Percentiles rank a stretch among this genome's conserved stretches.
These are phyloP conservation scores for Bremia lactucae DNA, from an alignment of 352 stramenopile species.

Conservation along the genomic window DNA sequence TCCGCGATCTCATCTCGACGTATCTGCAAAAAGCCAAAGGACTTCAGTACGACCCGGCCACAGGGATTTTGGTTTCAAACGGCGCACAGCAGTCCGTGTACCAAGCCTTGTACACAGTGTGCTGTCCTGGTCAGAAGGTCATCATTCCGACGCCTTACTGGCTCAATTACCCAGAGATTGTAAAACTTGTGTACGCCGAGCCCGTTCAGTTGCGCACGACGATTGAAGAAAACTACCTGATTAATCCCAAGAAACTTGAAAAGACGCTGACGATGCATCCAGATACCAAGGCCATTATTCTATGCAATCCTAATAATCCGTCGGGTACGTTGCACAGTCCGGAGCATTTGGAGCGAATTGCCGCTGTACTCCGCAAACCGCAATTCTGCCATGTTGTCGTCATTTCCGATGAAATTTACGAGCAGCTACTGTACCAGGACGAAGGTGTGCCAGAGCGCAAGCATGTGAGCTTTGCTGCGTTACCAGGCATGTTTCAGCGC, in stretches of 20 bases:
- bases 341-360: constrained; percentile 38
- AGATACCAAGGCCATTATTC: constrained; percentile 82
- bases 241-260: constrained; percentile 79
- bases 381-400: constrained; percentile 74
- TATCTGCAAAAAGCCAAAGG: constrained; percentile 87
- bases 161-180: constrained; percentile 95
- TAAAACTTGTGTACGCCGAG: constrained; percentile 78
- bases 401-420: constrained; percentile 94
- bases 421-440: constrained; percentile 88
- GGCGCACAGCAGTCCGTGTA: constrained; percentile 92
- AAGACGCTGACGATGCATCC: constrained; percentile 39
- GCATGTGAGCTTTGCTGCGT: constrained; percentile 48
- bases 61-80: constrained; percentile 93
- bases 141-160: constrained; percentile 94
- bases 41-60: constrained; percentile 51
- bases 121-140: constrained; percentile 86
- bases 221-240: constrained; percentile 85
- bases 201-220: constrained; percentile 87
- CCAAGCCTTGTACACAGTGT: constrained; percentile 86
- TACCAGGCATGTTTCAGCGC: constrained; percentile 79
- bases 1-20: constrained; percentile 81
- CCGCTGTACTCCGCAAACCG: constrained; percentile 39
- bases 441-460: constrained; percentile 26
- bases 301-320: constrained; percentile 96
- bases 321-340: constrained; percentile 77